These are phyloP conservation scores for Colletotrichum abscissum DNA, from an alignment of 2,329 filamentous ascomycete species.

Conservation along the genomic window DNA sequence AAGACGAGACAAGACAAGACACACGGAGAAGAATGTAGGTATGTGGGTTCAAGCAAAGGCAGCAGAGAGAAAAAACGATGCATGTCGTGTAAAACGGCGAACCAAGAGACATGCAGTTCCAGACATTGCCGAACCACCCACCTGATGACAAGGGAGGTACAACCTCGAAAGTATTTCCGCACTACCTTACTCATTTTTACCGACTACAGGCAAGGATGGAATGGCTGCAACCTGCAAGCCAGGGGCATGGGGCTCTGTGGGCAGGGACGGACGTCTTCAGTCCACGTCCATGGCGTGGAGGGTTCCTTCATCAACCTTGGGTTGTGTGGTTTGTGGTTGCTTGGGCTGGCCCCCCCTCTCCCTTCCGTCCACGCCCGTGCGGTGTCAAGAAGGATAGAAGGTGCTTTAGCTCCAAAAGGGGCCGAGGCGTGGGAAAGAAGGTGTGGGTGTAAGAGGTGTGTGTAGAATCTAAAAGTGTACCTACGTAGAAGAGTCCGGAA, in stretches of 20 bases:
- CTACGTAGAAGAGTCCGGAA: background rate
- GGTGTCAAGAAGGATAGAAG: constrained; percentile 27
- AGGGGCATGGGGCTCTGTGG: constrained; percentile 37
- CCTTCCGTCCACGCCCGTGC: constrained; percentile 29
- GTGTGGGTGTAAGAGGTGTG: constrained; percentile 27
- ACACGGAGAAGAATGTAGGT: constrained; percentile 15
- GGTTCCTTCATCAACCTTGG: background rate
- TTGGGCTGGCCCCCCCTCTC: background rate
- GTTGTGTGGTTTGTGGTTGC: too few relatives aligned
- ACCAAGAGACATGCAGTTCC: constrained; percentile 26
- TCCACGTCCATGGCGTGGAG: constrained; percentile 25
- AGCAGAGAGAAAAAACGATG: background rate
- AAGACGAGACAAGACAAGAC: background rate
- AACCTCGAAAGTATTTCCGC: background rate
- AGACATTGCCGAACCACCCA: background rate
- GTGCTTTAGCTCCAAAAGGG: constrained; percentile 19
- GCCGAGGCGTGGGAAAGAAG: constrained; percentile 11
- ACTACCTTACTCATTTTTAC: background rate
- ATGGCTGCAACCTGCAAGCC: constrained; percentile 28
- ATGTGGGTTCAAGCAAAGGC: background rate
- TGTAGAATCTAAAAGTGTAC: background rate
- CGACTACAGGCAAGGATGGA: constrained; percentile 12
- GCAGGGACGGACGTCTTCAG: constrained; percentile 12
- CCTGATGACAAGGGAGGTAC: constrained; percentile 13
- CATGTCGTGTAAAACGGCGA: constrained; percentile 35